A percentile compares a stretch with the other conserved stretches of the same genome.
These are phyloP conservation scores for Linum lewisii DNA, from an alignment of 345 rosid species.

Conservation along the genomic window DNA sequence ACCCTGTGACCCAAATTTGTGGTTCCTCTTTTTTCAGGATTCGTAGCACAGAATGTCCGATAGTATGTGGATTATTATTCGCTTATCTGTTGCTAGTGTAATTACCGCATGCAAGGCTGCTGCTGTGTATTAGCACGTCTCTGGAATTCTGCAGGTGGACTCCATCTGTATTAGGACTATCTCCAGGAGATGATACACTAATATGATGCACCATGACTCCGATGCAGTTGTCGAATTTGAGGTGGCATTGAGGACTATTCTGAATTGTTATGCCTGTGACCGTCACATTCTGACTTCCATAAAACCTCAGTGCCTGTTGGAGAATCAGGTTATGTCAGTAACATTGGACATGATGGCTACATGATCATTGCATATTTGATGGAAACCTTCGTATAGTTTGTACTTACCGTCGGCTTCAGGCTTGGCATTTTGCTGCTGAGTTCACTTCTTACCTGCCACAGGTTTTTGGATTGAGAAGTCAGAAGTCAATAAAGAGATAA, in stretches of 20 bases:
- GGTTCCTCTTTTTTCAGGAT: slow-evolving; percentile 6
- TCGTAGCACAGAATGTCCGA: slow-evolving; percentile 12
- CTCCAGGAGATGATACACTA: slow-evolving; percentile 60
- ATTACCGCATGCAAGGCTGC: slow-evolving; percentile 75
- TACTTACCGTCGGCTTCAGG: slow-evolving; percentile 82
- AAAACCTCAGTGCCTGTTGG: slow-evolving; percentile 78
- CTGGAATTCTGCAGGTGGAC: slow-evolving; percentile 83
- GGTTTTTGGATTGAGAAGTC: slow-evolving; percentile 14
- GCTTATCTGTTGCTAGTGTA: slow-evolving; percentile 4
- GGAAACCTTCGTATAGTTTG: slow-evolving; percentile 7
- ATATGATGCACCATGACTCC: slow-evolving; percentile 77
- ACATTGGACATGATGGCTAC: slow-evolving; percentile 3
- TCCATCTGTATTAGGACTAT: slow-evolving; percentile 98
- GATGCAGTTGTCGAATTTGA: slow-evolving; percentile 84
- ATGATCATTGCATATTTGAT: not conserved
- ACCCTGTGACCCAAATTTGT: too few relatives aligned
- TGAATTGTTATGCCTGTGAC: slow-evolving; percentile 84
- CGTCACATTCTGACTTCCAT: slow-evolving; percentile 81
- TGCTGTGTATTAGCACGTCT: slow-evolving; percentile 65
- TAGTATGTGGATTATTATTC: not conserved
- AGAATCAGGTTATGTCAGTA: slow-evolving; percentile 11
- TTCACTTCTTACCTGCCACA: slow-evolving; percentile 55
- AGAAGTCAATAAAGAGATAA: slow-evolving; percentile 19
- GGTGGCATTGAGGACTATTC: slow-evolving; percentile 96
- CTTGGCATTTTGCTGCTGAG: slow-evolving; percentile 65